Conservation (phyloP, 75 land plant genomes). For the Pinus taeda region DNA sequence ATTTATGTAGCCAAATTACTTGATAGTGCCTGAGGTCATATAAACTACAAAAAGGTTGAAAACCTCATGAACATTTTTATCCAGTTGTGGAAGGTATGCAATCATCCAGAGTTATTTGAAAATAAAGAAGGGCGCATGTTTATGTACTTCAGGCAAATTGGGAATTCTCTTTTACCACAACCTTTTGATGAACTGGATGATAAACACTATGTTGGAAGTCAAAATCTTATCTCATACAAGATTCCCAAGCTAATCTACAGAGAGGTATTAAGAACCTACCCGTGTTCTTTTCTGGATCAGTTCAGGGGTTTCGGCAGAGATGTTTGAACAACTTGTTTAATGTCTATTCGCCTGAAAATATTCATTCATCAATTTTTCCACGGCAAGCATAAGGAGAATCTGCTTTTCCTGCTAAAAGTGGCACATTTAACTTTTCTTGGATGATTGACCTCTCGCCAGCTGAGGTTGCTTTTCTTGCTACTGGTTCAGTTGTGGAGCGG, state of each 20-base stretch:
- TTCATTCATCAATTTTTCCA: conserved; percentile 45
- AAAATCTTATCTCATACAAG: conserved; percentile 75
- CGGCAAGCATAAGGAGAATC: conserved; percentile 11
- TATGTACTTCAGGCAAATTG: conserved; percentile 67
- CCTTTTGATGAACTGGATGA: conserved; percentile 91
- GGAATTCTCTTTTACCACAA: conserved; percentile 73
- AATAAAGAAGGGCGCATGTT: conserved; percentile 91
- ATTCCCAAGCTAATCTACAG: conserved; percentile 81
- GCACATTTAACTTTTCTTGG: conserved; percentile 79
- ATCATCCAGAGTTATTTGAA: conserved; percentile 98
- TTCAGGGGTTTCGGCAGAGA: conserved; percentile 43
- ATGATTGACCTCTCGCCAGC: conserved; percentile 72
- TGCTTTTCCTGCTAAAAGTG: conserved; percentile 24
- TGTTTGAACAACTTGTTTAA: conserved; percentile 52
- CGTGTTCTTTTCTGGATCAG: conserved; percentile 29
- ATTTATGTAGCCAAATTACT: conserved; percentile 92
- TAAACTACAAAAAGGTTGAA: conserved; percentile 83
- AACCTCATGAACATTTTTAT: conserved; percentile 98
- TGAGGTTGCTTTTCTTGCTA: conserved; percentile 75
- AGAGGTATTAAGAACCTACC: conserved; percentile 48
- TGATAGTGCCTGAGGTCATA: conserved; percentile 63
- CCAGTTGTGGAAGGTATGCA: conserved; percentile 97
- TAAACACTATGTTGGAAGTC: conserved; percentile 68
- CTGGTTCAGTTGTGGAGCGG: conserved; percentile 58
- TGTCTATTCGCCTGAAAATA: conserved; percentile 63